These are phyloP conservation scores for Triticum timopheevii DNA, from an alignment of 176 grass and related monocot species.

Conservation along the genomic window DNA sequence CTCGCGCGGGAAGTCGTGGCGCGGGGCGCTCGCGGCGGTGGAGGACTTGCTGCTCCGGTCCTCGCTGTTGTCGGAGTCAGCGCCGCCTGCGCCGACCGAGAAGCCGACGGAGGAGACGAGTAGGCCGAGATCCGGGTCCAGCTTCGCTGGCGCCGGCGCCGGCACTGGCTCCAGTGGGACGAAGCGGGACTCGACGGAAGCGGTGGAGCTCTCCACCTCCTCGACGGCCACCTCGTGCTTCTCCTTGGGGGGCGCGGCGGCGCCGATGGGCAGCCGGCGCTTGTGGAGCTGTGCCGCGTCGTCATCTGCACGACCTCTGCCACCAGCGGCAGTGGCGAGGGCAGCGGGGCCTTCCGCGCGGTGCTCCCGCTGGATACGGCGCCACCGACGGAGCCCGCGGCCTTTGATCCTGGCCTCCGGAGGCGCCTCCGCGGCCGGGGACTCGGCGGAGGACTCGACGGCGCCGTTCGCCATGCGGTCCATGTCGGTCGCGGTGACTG, in stretches of 20 bases:
- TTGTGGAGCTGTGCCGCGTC: slow-evolving; percentile 48
- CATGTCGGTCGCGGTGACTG: not conserved
- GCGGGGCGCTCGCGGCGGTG: slow-evolving; percentile 54
- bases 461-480: not conserved
- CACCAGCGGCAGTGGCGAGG: not conserved
- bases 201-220: slow-evolving; percentile 53
- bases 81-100: slow-evolving; percentile 48
- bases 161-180: not conserved
- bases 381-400: slow-evolving; percentile 49
- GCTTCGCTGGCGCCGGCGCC: slow-evolving; percentile 1
- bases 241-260: slow-evolving; percentile 14
- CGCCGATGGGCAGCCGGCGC: slow-evolving; percentile 35
- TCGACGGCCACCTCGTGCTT: slow-evolving; percentile 27
- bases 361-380: slow-evolving; percentile 50
- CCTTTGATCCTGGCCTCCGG: slow-evolving; percentile 14
- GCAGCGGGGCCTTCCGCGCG: slow-evolving; percentile 4
- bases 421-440: not conserved
- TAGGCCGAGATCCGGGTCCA: slow-evolving; percentile 38
- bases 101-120: slow-evolving; percentile 47
- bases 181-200: slow-evolving; percentile 59
- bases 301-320: not conserved
- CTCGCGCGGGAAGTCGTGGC: slow-evolving; percentile 25
- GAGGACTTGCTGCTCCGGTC: slow-evolving; percentile 67
- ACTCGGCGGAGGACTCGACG: not conserved
- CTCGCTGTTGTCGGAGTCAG: slow-evolving; percentile 69